Base-by-base conservation (phyloP, 192 early-diverging fungal genomes). In the Polychytrium aggregatum region DNA sequence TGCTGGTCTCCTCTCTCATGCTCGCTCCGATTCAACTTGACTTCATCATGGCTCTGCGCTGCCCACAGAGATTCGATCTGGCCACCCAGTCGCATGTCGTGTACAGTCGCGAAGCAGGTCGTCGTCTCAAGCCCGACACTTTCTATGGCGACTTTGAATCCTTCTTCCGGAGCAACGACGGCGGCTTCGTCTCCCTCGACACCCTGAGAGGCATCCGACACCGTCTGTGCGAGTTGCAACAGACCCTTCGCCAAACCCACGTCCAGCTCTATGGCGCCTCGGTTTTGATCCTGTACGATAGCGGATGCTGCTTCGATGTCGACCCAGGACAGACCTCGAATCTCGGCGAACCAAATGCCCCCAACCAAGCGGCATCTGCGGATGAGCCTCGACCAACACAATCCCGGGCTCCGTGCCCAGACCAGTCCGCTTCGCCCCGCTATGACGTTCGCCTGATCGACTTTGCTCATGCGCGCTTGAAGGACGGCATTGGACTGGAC, bases 391-490 rank as follows among this genome's bases (percentile, higher is more conserved):
- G n/a, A n/a, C n/a, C n/a, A n/a, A n/a, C n/a, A n/a, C n/a, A n/a
- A n/a, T n/a, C n/a, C n/a, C n/a, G n/a, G n/a, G n/a, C n/a, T n/a
- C n/a, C n/a, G n/a, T n/a, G n/a, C n/a, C n/a, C n/a, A n/a, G n/a
- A n/a, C n/a, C n/a, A n/a, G n/a, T n/a, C n/a, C n/a, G n/a, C n/a
- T n/a, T n/a, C n/a, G n/a, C n/a, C n/a, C n/a, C n/a, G n/a, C n/a
- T n/a, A n/a, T n/a, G 68, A 60, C 21, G 53, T 87, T 44, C 74
- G 75, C 24, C 39, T 87, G 10, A 92, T 97, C 52, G 92, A 97
- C 59, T 94, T 93, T 84, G 87, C 81, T 2, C 90, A 90, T 62
- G 83, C 87, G 13, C 63, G 70, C 35, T 90, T 86, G 64, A 50
- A 62, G 39, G 52, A 48, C 22, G 48, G 38, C 1, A 46, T 29